A percentile compares a stretch with the other conserved stretches of the same genome.
These are phyloP conservation scores for Atkinsonella texensis DNA, from an alignment of 2,329 filamentous ascomycete species.

Conservation along the genomic window DNA sequence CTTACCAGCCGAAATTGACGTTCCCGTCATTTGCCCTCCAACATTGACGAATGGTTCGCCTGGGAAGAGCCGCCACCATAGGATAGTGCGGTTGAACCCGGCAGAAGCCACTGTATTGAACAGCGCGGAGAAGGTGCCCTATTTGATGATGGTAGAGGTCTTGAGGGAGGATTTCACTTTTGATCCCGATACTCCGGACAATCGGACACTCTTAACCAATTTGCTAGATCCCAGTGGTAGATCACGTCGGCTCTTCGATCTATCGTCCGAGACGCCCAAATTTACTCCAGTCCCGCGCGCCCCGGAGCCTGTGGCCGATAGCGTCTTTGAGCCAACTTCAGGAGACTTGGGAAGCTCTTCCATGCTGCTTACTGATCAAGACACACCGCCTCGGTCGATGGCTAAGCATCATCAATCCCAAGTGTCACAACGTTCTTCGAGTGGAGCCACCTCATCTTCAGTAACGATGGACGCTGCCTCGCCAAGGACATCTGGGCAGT, in stretches of 20 bases:
- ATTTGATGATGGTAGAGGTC: slow-evolving; percentile 75
- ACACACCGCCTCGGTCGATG: slow-evolving; percentile 20
- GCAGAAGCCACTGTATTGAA: slow-evolving; percentile 77
- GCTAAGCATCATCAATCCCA: slow-evolving; percentile 18
- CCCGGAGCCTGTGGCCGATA: slow-evolving; percentile 44
- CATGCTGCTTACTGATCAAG: slow-evolving; percentile 48
- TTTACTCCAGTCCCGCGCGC: slow-evolving; percentile 28
- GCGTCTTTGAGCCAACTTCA: slow-evolving; percentile 71
- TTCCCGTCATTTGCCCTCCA: slow-evolving; percentile 70
- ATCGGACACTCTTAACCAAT: slow-evolving; percentile 49
- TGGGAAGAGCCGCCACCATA: slow-evolving; percentile 65
- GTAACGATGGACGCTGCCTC: slow-evolving; percentile 49
- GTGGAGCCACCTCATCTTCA: slow-evolving; percentile 47
- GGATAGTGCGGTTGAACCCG: slow-evolving; percentile 72
- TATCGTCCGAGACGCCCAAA: slow-evolving; percentile 52
- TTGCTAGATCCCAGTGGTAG: slow-evolving; percentile 45
- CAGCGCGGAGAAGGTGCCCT: slow-evolving; percentile 77
- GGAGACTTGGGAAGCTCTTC: slow-evolving; percentile 68
- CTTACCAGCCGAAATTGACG: slow-evolving; percentile 71
- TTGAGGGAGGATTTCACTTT: slow-evolving; percentile 74
- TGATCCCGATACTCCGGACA: slow-evolving; percentile 61
- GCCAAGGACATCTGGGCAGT: slow-evolving; percentile 57
- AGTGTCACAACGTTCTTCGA: slow-evolving; percentile 44
- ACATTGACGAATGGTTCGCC: slow-evolving; percentile 61
- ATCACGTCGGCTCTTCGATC: slow-evolving; percentile 52